Evolutionary conservation across 805 yeast species (phyloP).

Genomic region (Nakazawaea pomicola): DNA sequence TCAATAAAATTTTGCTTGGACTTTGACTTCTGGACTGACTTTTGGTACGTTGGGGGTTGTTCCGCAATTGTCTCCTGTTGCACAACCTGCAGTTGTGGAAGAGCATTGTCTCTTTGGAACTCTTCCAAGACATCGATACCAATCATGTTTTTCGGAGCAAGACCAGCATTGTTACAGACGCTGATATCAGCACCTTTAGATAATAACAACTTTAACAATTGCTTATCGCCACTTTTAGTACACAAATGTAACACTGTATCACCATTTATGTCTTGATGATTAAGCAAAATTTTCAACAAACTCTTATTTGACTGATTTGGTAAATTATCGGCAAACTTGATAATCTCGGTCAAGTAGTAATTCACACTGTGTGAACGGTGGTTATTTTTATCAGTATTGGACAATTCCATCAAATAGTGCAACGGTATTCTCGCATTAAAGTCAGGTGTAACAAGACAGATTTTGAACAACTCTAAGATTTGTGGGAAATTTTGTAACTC

Average conservation of each 20-base stretch:
- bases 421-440: constrained; percentile 66
- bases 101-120: constrained; percentile 12
- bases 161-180: constrained; percentile 16
- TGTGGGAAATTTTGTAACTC: constrained; percentile 56
- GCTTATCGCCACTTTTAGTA: constrained; percentile 46
- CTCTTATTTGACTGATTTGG: constrained; percentile 29
- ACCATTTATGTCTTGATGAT: constrained; percentile 78
- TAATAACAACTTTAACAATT: constrained; percentile 36
- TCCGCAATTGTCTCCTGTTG: not conserved
- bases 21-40: not conserved
- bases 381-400: constrained; percentile 32
- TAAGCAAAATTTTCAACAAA: constrained; percentile 52
- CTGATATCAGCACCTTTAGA: constrained; percentile 40
- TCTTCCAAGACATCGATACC: constrained; percentile 15
- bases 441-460: constrained; percentile 69
- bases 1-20: constrained; percentile 31
- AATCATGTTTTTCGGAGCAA: constrained; percentile 13
- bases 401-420: constrained; percentile 60
- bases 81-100: constrained; percentile 1
- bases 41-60: constrained; percentile 1
- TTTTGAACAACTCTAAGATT: constrained; percentile 55
- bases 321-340: constrained; percentile 24
- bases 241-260: constrained; percentile 85
- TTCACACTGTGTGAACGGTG: constrained; percentile 43
- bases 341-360: constrained; percentile 43